A percentile compares a stretch with the other conserved stretches of the same genome.
phyloP scores from a whole-genome alignment of 306 rosid genomes.

The Quercus ilex region DNA sequence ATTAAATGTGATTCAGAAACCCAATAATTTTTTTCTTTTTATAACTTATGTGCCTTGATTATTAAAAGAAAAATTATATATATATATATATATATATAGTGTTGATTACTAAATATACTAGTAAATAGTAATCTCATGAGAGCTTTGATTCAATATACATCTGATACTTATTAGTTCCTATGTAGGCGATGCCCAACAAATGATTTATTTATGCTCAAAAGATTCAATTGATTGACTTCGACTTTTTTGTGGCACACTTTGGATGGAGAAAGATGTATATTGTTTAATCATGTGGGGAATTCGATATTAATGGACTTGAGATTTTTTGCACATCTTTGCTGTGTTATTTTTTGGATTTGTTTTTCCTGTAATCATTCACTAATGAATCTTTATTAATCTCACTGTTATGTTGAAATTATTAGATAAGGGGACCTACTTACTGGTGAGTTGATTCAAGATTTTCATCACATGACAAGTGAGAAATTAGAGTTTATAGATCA shows the following conservation, averaged over 20 bases:
- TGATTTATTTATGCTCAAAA: too few relatives aligned
- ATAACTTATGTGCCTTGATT: too few relatives aligned
- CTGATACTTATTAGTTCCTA: not conserved
- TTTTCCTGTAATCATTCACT: not conserved
- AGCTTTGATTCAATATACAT: not conserved
- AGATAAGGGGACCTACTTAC: slow-evolving; percentile 74
- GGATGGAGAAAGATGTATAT: not conserved
- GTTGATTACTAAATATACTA: not conserved
- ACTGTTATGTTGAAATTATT: slow-evolving; percentile 15
- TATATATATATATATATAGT: not conserved
- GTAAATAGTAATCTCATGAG: not conserved
- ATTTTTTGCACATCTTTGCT: not conserved
- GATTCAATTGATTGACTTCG: too few relatives aligned
- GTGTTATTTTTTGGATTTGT: not conserved
- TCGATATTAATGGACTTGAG: not conserved
- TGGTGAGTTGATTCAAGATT: slow-evolving; percentile 72
- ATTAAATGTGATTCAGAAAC: too few relatives aligned
- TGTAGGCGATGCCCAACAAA: not conserved
- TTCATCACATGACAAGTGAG: slow-evolving; percentile 57
- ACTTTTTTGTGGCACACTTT: not conserved
- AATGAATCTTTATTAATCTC: slow-evolving; percentile 6
- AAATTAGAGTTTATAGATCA: slow-evolving; percentile 58
- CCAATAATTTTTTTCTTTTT: too few relatives aligned
- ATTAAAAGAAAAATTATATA: too few relatives aligned
- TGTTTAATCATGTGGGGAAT: not conserved